Conservation (phyloP, 768 basidiomycete genomes). For the Lepiota venenata region DNA sequence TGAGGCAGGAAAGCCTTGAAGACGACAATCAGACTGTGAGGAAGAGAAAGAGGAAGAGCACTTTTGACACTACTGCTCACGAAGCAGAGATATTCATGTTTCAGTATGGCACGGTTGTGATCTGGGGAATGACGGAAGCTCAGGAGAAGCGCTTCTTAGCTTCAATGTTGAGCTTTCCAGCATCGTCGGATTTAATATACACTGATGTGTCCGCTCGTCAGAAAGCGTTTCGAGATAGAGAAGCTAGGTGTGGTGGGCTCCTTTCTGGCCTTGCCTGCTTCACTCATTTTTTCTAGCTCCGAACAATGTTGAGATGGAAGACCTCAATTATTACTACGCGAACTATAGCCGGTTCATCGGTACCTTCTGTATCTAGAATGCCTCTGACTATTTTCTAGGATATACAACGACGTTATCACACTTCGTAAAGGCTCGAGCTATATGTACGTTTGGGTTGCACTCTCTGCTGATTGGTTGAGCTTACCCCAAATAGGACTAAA, state of each 20-base stretch:
- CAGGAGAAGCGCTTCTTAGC: conserved; percentile 90
- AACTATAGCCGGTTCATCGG: conserved; percentile 83
- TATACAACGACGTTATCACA: conserved; percentile 97
- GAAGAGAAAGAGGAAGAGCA: conserved; percentile 52
- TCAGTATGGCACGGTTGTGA: conserved; percentile 91
- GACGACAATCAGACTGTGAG: conserved; percentile 27
- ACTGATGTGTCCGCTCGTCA: conserved; percentile 28
- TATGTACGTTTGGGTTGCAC: conserved; percentile 57
- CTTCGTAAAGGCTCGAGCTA: conserved; percentile 92
- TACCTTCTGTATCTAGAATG: neutral
- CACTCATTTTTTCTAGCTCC: conserved; percentile 45
- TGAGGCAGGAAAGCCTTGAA: conserved; percentile 37
- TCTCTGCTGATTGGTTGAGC: conserved; percentile 12
- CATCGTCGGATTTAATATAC: conserved; percentile 7
- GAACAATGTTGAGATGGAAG: conserved; percentile 95
- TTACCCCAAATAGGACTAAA: conserved; percentile 70
- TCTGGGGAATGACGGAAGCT: conserved; percentile 96
- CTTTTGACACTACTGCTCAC: conserved; percentile 60
- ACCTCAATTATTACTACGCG: conserved; percentile 94
- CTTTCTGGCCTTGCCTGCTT: neutral
- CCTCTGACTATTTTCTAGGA: conserved; percentile 38
- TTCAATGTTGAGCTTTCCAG: conserved; percentile 65
- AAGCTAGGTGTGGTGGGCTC: conserved; percentile 53
- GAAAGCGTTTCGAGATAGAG: conserved; percentile 93
- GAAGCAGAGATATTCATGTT: conserved; percentile 93